Evolutionary conservation across 129 eudicot species (phyloP).

Genomic region (Arctium lappa): DNA sequence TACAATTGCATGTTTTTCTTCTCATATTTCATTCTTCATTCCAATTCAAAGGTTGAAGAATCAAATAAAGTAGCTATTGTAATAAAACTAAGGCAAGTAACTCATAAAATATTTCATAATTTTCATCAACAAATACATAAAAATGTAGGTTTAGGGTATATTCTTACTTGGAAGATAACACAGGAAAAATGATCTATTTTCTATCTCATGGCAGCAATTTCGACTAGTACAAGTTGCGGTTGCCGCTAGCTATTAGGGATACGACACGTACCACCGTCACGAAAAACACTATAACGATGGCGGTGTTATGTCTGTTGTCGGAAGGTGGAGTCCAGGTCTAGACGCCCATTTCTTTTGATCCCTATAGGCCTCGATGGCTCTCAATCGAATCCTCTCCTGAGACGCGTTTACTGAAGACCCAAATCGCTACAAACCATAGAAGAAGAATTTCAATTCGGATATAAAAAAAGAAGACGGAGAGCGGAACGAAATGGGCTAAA

Average conservation of each 20-base stretch:
- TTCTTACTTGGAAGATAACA: slow-evolving; percentile 10
- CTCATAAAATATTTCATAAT: slow-evolving; percentile 14
- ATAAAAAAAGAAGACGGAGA: not conserved
- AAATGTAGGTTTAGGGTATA: slow-evolving; percentile 5
- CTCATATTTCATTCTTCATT: not conserved
- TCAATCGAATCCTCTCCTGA: slow-evolving; percentile 81
- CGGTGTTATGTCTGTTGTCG: slow-evolving; percentile 32
- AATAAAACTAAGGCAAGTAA: not conserved
- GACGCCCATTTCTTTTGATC: slow-evolving; percentile 76
- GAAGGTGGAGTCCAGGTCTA: slow-evolving; percentile 79
- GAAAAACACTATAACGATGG: not conserved
- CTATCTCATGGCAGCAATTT: not conserved
- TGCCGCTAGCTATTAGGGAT: not conserved
- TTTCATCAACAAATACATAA: slow-evolving; percentile 14
- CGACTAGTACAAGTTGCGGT: not conserved
- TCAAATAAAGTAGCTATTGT: not conserved
- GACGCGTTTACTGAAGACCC: slow-evolving; percentile 62
- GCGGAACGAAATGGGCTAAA: not conserved
- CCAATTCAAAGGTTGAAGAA: not conserved
- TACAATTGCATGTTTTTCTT: not conserved
- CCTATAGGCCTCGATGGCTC: slow-evolving; percentile 79
- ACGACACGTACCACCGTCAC: not conserved
- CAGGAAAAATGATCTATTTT: not conserved
- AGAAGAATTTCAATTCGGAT: not conserved
- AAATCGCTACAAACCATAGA: slow-evolving; percentile 36